These are phyloP conservation scores for Aspergillus heteromorphus DNA, from an alignment of 495 filamentous ascomycete species.

Conservation along the genomic window DNA sequence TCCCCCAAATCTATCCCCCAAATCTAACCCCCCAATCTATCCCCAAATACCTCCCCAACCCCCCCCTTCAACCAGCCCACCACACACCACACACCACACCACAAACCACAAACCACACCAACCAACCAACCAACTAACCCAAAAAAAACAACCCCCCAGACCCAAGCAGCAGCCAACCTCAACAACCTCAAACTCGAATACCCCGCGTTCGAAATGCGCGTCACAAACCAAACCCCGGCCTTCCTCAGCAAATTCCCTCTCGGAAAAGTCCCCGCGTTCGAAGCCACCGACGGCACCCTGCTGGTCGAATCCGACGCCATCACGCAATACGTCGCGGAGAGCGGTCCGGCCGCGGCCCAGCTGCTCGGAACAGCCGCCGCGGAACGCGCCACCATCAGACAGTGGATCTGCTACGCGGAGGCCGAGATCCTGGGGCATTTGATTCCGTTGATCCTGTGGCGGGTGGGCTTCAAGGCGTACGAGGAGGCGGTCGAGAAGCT, in stretches of 20 bases:
- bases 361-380: slow-evolving; percentile 44
- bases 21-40: too few species aligned
- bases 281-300: slow-evolving; percentile 45
- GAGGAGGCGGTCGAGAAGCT: slow-evolving; percentile 31
- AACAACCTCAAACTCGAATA: slow-evolving; percentile 44
- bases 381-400: slow-evolving; percentile 42
- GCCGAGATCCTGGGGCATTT: slow-evolving; percentile 36
- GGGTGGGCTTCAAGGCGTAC: slow-evolving; percentile 28
- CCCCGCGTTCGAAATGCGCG: slow-evolving; percentile 37
- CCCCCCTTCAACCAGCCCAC: background rate
- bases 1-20: background rate
- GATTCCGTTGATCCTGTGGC: slow-evolving; percentile 24
- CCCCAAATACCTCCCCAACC: background rate
- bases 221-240: slow-evolving; percentile 45
- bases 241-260: slow-evolving; percentile 57
- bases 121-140: background rate
- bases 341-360: slow-evolving; percentile 45
- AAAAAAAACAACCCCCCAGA: slow-evolving; percentile 30
- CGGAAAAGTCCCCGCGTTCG: slow-evolving; percentile 56
- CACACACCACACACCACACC: too few species aligned
- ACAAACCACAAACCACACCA: too few species aligned
- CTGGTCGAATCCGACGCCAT: slow-evolving; percentile 54
- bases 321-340: slow-evolving; percentile 47
- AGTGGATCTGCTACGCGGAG: slow-evolving; percentile 48
- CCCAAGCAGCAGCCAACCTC: slow-evolving; percentile 46